Evolutionary conservation across 108 stramenopile genomes (phyloP).

Genomic region (Cyclotella cryptica): DNA sequence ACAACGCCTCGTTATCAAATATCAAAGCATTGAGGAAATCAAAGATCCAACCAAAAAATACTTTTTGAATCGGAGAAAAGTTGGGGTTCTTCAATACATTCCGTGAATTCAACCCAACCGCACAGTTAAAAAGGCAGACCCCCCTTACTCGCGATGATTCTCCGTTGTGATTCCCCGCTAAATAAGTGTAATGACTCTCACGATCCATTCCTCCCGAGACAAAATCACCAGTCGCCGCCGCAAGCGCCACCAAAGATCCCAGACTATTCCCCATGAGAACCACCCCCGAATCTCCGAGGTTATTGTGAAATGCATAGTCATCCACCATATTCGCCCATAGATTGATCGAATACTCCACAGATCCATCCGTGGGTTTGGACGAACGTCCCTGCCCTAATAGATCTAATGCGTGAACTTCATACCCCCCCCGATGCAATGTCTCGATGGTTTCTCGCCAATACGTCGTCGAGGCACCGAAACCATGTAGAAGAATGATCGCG

Average conservation of each 20-base stretch:
- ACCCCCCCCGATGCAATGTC: slow-evolving; percentile 52
- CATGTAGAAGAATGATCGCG: slow-evolving; percentile 61
- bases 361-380: slow-evolving; percentile 51
- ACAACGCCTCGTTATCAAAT: slow-evolving; percentile 56
- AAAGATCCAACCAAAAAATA: slow-evolving; percentile 48
- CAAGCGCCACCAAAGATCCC: slow-evolving; percentile 64
- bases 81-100: slow-evolving; percentile 58
- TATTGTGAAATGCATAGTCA: slow-evolving; percentile 53
- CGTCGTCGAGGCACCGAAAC: slow-evolving; percentile 69
- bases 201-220: not conserved
- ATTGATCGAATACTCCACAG: slow-evolving; percentile 64
- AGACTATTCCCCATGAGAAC: slow-evolving; percentile 71
- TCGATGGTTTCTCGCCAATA: slow-evolving; percentile 70
- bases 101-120: slow-evolving; percentile 67
- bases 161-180: slow-evolving; percentile 28
- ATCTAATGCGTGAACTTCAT: slow-evolving; percentile 71
- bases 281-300: slow-evolving; percentile 36
- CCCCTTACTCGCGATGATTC: slow-evolving; percentile 42
- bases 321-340: slow-evolving; percentile 73
- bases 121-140: slow-evolving; percentile 70
- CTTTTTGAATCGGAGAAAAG: slow-evolving; percentile 34
- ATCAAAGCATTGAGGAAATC: slow-evolving; percentile 57
- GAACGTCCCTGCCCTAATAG: slow-evolving; percentile 69
- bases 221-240: slow-evolving; percentile 71
- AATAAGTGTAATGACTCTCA: too few relatives aligned